These are phyloP conservation scores for Neurospora tetraspora DNA, from an alignment of 495 filamentous ascomycete genomes.

Conservation along the genomic window DNA sequence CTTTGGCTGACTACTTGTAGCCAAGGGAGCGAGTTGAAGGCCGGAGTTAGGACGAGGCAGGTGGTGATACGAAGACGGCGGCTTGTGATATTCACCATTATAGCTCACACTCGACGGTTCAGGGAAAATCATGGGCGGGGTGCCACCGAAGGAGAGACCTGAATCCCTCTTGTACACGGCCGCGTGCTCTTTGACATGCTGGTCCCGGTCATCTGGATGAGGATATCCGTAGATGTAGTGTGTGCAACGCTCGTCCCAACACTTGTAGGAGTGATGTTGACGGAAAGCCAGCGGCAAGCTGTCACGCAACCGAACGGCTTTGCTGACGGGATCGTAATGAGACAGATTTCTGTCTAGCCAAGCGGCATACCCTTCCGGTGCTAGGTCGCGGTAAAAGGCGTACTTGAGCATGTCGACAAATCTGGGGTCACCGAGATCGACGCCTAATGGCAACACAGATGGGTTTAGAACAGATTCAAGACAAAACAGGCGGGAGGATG, in stretches of 20 bases:
- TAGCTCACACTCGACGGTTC: conserved; percentile 22
- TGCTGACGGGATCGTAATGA: conserved; percentile 35
- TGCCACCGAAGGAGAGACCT: conserved; percentile 31
- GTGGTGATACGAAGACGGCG: conserved; percentile 20
- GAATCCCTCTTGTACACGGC: conserved; percentile 31
- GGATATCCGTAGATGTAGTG: conserved; percentile 43
- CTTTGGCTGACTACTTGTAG: conserved; percentile 24
- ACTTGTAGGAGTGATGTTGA: conserved; percentile 36
- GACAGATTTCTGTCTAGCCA: conserved; percentile 38
- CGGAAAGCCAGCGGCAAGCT: conserved; percentile 29
- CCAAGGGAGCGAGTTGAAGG: conserved; percentile 29
- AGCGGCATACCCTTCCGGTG: conserved; percentile 31
- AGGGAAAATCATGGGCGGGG: conserved; percentile 26
- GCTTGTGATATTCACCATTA: conserved; percentile 25
- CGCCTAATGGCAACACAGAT: conserved; percentile 19
- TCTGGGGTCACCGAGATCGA: conserved; percentile 34
- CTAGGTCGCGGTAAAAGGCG: conserved; percentile 26
- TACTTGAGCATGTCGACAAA: conserved; percentile 32
- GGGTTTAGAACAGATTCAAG: conserved; percentile 4
- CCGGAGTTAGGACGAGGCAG: conserved; percentile 31
- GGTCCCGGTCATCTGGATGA: conserved; percentile 34
- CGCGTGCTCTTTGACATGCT: conserved; percentile 35
- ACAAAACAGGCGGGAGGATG: not conserved
- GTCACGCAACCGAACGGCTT: conserved; percentile 30
- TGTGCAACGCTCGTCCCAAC: conserved; percentile 39